Conservation (phyloP, 768 basidiomycete genomes). For the Leccinum longicurvipes region DNA sequence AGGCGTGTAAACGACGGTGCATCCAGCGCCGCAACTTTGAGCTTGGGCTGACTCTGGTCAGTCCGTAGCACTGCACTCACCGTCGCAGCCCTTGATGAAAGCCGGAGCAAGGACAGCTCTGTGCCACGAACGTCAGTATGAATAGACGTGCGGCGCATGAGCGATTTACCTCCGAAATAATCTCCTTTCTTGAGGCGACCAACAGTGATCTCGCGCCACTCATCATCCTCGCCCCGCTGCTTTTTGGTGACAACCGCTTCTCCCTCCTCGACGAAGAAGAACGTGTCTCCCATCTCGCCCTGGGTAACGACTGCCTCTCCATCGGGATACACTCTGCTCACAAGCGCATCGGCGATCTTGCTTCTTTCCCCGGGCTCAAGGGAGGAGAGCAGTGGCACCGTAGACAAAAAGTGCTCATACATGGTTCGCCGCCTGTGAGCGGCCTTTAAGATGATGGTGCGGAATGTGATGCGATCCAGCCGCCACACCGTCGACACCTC, state of each 20-base stretch:
- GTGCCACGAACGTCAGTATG: slow-evolving; percentile 13
- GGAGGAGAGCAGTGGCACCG: slow-evolving; percentile 81
- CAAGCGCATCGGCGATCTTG: slow-evolving; percentile 95
- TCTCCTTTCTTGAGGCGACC: slow-evolving; percentile 84
- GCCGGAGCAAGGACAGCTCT: slow-evolving; percentile 90
- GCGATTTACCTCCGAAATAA: slow-evolving; percentile 88
- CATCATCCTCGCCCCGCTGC: slow-evolving; percentile 55
- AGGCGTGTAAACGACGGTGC: slow-evolving; percentile 92
- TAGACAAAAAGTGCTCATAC: slow-evolving; percentile 95
- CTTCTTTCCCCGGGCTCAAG: slow-evolving; percentile 86
- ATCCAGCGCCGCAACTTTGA: slow-evolving; percentile 92
- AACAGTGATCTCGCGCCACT: slow-evolving; percentile 63
- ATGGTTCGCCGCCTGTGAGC: slow-evolving; percentile 88
- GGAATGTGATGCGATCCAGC: slow-evolving; percentile 96
- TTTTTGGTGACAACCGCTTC: slow-evolving; percentile 83
- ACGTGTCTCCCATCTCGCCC: slow-evolving; percentile 95
- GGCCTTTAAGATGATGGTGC: slow-evolving; percentile 93
- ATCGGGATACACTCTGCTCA: slow-evolving; percentile 75
- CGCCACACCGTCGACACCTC: slow-evolving; percentile 88
- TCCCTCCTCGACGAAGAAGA: slow-evolving; percentile 97
- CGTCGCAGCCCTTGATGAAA: slow-evolving; percentile 92
- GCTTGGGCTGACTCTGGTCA: slow-evolving; percentile 51
- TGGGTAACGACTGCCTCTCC: slow-evolving; percentile 87
- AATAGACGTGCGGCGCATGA: neutral
- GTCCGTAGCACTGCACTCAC: slow-evolving; percentile 68